Evolutionary conservation across 164 flowering plant genomes (phyloP).

Genomic region (Nelumbo lutea): DNA sequence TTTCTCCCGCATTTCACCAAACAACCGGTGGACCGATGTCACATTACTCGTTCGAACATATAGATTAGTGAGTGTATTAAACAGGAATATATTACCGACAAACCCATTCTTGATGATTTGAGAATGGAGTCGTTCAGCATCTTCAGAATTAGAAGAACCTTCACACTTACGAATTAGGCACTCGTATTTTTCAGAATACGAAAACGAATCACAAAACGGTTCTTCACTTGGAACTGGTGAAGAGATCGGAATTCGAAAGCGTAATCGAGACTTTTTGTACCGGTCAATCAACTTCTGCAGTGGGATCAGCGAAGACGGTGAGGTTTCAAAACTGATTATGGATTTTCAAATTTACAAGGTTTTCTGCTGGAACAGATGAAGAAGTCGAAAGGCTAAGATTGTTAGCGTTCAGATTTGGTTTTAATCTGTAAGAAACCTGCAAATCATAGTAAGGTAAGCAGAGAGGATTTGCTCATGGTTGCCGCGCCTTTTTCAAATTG

Average conservation of each 20-base stretch:
- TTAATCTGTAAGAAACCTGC: not conserved
- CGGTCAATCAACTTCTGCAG: constrained; percentile 6
- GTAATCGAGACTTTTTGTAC: not conserved
- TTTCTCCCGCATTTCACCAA: constrained; percentile 66
- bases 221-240: not conserved
- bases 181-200: constrained; percentile 23
- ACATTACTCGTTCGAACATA: constrained; percentile 46
- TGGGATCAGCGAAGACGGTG: constrained; percentile 1
- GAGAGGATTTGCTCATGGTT: constrained; percentile 3
- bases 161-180: constrained; percentile 27
- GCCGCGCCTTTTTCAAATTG: not conserved
- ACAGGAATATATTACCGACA: constrained; percentile 37
- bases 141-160: constrained; percentile 21
- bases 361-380: constrained; percentile 4
- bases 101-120: constrained; percentile 50
- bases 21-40: constrained; percentile 45
- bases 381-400: not conserved
- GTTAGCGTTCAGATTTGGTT: not conserved
- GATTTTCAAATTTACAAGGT: not conserved
- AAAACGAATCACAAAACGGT: not conserved
- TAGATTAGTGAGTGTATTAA: constrained; percentile 56
- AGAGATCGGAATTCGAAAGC: not conserved
- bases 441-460: constrained; percentile 9
- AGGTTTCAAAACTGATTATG: not conserved
- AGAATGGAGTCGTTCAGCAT: constrained; percentile 48